phyloP scores from a whole-genome alignment of 78 protist genomes.

The Ministeria vibrans region DNA sequence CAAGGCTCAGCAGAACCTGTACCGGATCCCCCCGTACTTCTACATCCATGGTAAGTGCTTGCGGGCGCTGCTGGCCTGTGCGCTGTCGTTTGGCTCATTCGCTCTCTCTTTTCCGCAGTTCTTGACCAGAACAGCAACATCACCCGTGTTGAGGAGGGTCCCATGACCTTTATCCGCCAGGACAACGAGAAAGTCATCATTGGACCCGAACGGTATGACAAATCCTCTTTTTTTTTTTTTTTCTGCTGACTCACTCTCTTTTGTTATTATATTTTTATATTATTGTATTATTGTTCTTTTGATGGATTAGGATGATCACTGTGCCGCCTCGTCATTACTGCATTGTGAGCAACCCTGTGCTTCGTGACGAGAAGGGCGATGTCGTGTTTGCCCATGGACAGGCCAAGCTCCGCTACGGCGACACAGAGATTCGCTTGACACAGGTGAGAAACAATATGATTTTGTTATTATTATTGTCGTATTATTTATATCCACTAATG shows the following conservation, averaged over 20 bases:
- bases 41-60: slow-evolving; percentile 64
- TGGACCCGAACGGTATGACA: slow-evolving; percentile 72
- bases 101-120: neutral
- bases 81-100: neutral
- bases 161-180: slow-evolving; percentile 69
- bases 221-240: too few species aligned
- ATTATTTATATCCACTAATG: neutral
- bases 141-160: slow-evolving; percentile 66
- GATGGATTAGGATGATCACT: slow-evolving; percentile 56
- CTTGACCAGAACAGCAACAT: slow-evolving; percentile 71
- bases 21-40: slow-evolving; percentile 60
- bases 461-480: neutral
- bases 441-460: too few species aligned
- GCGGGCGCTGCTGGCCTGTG: slow-evolving; percentile 1
- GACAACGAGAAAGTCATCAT: slow-evolving; percentile 68
- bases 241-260: too few species aligned
- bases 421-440: slow-evolving; percentile 64
- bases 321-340: slow-evolving; percentile 76
- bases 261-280: too few species aligned
- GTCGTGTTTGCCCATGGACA: slow-evolving; percentile 41
- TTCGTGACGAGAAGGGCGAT: slow-evolving; percentile 28
- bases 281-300: too few species aligned
- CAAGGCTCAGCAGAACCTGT: slow-evolving; percentile 4
- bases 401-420: slow-evolving; percentile 63
- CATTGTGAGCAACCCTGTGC: slow-evolving; percentile 60